A percentile compares a stretch with the other conserved stretches of the same genome.
phyloP scores from a whole-genome alignment of 345 rosid species.

The Luvunga scandens region DNA sequence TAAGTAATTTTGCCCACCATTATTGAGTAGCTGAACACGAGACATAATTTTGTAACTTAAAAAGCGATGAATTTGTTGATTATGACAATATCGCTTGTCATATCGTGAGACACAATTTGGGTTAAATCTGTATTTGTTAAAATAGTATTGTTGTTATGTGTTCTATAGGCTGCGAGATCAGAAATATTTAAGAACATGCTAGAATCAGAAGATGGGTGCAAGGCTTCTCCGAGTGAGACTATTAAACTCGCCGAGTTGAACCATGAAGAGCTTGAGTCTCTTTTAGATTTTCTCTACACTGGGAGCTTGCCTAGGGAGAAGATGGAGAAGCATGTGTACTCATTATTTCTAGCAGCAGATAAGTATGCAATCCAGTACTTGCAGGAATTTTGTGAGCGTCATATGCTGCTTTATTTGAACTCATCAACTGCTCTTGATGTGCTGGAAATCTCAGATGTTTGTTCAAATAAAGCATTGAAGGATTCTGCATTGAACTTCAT shows the following conservation, averaged over 20 bases:
- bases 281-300: slow-evolving; percentile 73
- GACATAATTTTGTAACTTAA: neutral
- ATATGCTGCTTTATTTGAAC: slow-evolving; percentile 48
- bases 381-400: slow-evolving; percentile 55
- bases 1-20: no score
- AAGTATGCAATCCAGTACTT: slow-evolving; percentile 71
- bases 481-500: slow-evolving; percentile 54
- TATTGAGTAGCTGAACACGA: no score
- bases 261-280: slow-evolving; percentile 64
- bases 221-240: slow-evolving; percentile 50
- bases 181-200: slow-evolving; percentile 73
- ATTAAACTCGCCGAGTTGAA: slow-evolving; percentile 58
- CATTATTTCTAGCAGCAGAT: slow-evolving; percentile 62
- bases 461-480: slow-evolving; percentile 48
- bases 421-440: slow-evolving; percentile 54
- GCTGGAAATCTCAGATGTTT: slow-evolving; percentile 59
- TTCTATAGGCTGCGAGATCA: slow-evolving; percentile 70
- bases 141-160: neutral
- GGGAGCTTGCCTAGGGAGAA: slow-evolving; percentile 52
- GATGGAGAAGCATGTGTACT: slow-evolving; percentile 49
- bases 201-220: slow-evolving; percentile 66
- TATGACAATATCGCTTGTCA: no score
- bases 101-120: no score
- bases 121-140: neutral
- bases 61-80: no score